phyloP scores from a whole-genome alignment of 1,139 yeast species.

The Wickerhamomyces sp. region DNA sequence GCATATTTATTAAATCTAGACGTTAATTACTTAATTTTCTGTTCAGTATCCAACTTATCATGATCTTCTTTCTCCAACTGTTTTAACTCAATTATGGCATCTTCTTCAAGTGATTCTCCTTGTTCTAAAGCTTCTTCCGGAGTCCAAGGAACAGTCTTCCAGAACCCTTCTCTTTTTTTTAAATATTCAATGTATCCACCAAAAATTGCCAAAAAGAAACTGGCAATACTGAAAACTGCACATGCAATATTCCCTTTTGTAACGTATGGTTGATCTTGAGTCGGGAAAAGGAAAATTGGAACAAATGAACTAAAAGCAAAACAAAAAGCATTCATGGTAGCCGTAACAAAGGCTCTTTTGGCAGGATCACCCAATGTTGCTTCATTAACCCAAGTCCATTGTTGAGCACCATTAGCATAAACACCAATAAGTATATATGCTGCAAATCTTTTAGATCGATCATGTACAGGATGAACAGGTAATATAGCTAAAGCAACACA shows the following conservation, averaged over 20 bases:
- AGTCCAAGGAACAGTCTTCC: slow-evolving; percentile 1
- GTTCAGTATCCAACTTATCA: background rate
- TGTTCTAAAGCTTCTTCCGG: background rate
- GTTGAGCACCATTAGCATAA: slow-evolving; percentile 22
- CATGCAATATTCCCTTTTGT: slow-evolving; percentile 12
- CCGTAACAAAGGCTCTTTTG: slow-evolving; percentile 20
- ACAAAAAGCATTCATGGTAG: slow-evolving; percentile 18
- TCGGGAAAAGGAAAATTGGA: slow-evolving; percentile 17
- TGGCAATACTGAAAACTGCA: slow-evolving; percentile 6
- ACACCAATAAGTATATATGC: slow-evolving; percentile 23
- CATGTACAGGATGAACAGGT: slow-evolving; percentile 20
- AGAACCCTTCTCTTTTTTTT: slow-evolving; percentile 10
- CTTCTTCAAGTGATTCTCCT: background rate
- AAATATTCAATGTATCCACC: slow-evolving; percentile 12
- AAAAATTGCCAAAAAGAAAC: slow-evolving; percentile 3
- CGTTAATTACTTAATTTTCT: no score
- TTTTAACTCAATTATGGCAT: slow-evolving; percentile 14
- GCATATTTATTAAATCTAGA: no score
- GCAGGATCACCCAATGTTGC: slow-evolving; percentile 19
- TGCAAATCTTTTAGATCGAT: slow-evolving; percentile 21
- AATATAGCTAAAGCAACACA: slow-evolving; percentile 13
- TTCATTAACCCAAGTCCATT: slow-evolving; percentile 26
- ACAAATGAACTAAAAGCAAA: slow-evolving; percentile 17
- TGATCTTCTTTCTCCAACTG: slow-evolving; percentile 14
- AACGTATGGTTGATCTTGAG: slow-evolving; percentile 16